Percentiles rank a stretch among this genome's conserved stretches.
These are phyloP conservation scores for Anastatica hierochuntica DNA, from an alignment of 345 rosid genomes.

Conservation along the genomic window DNA sequence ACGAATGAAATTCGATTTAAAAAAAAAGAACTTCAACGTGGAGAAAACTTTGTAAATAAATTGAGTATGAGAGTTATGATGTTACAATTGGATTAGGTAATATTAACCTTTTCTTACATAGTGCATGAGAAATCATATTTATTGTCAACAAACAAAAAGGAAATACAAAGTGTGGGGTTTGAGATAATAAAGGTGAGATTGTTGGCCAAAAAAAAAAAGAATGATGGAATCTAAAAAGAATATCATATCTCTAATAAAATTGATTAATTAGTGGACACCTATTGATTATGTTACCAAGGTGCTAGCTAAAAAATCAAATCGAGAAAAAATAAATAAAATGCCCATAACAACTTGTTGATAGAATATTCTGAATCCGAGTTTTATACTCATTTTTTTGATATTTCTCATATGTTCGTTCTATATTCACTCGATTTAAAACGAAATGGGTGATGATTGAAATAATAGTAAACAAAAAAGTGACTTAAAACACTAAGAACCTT, in stretches of 20 bases:
- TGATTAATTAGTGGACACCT: conserved; percentile 27
- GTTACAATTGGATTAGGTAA: too few species aligned
- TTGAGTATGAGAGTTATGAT: too few species aligned
- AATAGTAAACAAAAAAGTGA: neutral
- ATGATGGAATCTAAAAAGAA: conserved; percentile 15
- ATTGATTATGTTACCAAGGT: conserved; percentile 19
- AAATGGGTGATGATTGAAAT: too few species aligned
- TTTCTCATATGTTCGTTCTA: too few species aligned
- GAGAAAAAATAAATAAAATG: neutral
- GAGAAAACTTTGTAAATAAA: too few species aligned
- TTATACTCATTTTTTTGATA: too few species aligned
- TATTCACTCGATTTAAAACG: neutral
- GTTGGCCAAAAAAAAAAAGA: neutral
- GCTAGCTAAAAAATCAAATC: neutral
- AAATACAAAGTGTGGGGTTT: conserved; percentile 27
- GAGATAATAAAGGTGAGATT: conserved; percentile 10
- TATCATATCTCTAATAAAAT: conserved; percentile 7
- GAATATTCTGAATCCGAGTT: too few species aligned
- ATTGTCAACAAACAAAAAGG: neutral
- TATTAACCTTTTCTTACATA: too few species aligned
- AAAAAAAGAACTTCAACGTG: too few species aligned
- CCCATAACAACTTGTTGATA: conserved; percentile 1
- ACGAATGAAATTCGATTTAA: too few species aligned
- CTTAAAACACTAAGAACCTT: neutral
- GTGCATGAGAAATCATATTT: conserved; percentile 14